phyloP scores from a whole-genome alignment of 169 alveolate species.

The Plasmodium fragile region DNA sequence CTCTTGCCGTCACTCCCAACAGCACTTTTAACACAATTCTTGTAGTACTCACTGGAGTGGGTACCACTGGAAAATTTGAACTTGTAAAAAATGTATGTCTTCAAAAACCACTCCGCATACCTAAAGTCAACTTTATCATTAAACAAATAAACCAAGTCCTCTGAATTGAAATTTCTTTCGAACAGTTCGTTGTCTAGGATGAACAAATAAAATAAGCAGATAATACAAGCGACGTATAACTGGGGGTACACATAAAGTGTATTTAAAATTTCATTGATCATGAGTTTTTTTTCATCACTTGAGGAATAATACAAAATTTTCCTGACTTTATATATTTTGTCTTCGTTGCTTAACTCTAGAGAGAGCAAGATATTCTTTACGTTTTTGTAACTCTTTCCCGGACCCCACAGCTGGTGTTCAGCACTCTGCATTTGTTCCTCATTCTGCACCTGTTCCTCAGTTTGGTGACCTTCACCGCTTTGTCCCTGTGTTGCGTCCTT shows the following conservation, averaged over 20 bases:
- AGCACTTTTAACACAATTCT: background rate
- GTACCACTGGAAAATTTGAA: conserved; percentile 32
- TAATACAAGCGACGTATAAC: conserved; percentile 36
- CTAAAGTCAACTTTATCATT: conserved; percentile 49
- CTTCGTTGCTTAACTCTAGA: conserved; percentile 42
- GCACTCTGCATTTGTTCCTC: background rate
- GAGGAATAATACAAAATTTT: conserved; percentile 38
- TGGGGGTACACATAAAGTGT: conserved; percentile 54
- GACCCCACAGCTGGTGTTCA: background rate
- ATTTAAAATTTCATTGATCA: conserved; percentile 38
- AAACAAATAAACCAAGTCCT: conserved; percentile 29
- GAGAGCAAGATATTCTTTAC: conserved; percentile 42
- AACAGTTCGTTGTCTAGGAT: conserved; percentile 52
- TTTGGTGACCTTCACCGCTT: background rate
- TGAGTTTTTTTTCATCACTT: conserved; percentile 40
- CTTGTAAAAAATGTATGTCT: conserved; percentile 45
- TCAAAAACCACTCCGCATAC: conserved; percentile 68
- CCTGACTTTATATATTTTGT: conserved; percentile 34
- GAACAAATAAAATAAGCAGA: conserved; percentile 32
- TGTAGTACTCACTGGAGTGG: background rate
- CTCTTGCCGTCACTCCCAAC: background rate
- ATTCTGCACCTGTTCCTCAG: background rate
- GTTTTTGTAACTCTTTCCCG: background rate
- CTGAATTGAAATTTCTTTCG: conserved; percentile 16
- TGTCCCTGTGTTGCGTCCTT: background rate